Base-by-base conservation (phyloP, 2,329 filamentous ascomycete genomes). In the Calonectria pauciramosa region DNA sequence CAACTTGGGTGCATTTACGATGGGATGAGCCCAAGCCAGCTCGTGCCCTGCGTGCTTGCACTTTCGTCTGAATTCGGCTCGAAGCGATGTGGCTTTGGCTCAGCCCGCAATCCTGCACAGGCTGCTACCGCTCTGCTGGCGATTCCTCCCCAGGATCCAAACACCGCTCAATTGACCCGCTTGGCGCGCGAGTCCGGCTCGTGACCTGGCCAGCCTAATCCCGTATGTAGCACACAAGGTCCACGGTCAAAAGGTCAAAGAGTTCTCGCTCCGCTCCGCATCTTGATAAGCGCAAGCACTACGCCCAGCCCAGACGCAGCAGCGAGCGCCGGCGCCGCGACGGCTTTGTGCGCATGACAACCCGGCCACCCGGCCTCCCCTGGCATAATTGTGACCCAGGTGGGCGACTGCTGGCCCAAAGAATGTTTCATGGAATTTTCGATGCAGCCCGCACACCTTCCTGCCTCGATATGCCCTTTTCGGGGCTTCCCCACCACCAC, bases 341-440 rank as follows among this genome's bases (percentile, higher is more conserved):
- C 63, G 32, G 52, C 63, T 68, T 70, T 66, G 71, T 60, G 59
- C 68, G 68, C 72, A 68, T 68, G 51, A 71, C 59, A 71, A 68
- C 38, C 47, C 67, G 71, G 72, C 73, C 74, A 41, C 75, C 71
- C 66, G 70, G 52, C 59, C 74, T 70, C 79, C 74, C 70, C 71
- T 80, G 75, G 79, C 79, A 80, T 80, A 74, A 78, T 77, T 67
- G 73, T 41, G 51, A 47, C 44, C 44, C 23, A 47, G 71, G 51
- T 13, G 28, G 51, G 59, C 51, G 71, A 73, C 67, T 70, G 59
- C 56, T 70, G 51, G 64, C 49, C 69, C 44, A 73, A 79, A 77
- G 79, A 80, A 80, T 78, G 77, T 77, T 78, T 80, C 75, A 77
- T 80, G 73, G 79, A 81, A 81, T 66, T 76, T 80, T 80, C 78